Evolutionary conservation across 2,329 filamentous ascomycete genomes (phyloP).

Genomic region (Cordyceps sp.): DNA sequence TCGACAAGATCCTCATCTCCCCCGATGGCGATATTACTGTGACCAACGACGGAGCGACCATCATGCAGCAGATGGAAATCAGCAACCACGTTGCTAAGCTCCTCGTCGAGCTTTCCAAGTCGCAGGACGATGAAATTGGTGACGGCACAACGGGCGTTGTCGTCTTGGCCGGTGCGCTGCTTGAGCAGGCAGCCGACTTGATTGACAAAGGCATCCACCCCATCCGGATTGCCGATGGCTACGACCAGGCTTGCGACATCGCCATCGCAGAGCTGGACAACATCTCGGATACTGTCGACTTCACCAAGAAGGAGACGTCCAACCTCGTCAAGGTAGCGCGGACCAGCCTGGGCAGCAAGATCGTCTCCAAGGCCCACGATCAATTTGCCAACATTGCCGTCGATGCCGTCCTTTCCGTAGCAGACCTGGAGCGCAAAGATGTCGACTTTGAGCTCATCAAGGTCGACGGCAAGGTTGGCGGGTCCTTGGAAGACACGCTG

Average conservation of each 20-base stretch:
- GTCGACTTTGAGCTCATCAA: slow-evolving; percentile 99
- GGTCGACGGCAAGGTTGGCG: slow-evolving; percentile 95
- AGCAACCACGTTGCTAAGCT: slow-evolving; percentile 97
- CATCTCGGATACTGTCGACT: slow-evolving; percentile 83
- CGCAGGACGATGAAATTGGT: slow-evolving; percentile 96
- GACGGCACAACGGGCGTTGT: slow-evolving; percentile 97
- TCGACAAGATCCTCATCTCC: slow-evolving; percentile 98
- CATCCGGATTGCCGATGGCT: slow-evolving; percentile 95
- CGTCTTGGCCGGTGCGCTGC: slow-evolving; percentile 79
- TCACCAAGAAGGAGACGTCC: slow-evolving; percentile 59
- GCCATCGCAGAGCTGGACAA: slow-evolving; percentile 82
- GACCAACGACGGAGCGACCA: slow-evolving; percentile 97
- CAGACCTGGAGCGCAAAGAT: slow-evolving; percentile 88
- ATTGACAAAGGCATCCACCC: slow-evolving; percentile 99
- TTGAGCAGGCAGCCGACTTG: slow-evolving; percentile 92
- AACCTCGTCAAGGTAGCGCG: slow-evolving; percentile 91
- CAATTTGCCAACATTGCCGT: slow-evolving; percentile 96
- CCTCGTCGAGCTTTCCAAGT: slow-evolving; percentile 91
- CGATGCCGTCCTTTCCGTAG: slow-evolving; percentile 90
- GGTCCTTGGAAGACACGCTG: slow-evolving; percentile 79
- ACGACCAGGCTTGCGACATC: slow-evolving; percentile 94
- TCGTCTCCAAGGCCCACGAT: slow-evolving; percentile 96
- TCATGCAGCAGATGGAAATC: slow-evolving; percentile 96
- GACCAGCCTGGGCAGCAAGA: slow-evolving; percentile 94
- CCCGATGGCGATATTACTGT: slow-evolving; percentile 98